Evolutionary conservation across 2,329 filamentous ascomycete genomes (phyloP), one percentile per base, ranked within the genome.

Genomic region (Fusarium secorum): DNA sequence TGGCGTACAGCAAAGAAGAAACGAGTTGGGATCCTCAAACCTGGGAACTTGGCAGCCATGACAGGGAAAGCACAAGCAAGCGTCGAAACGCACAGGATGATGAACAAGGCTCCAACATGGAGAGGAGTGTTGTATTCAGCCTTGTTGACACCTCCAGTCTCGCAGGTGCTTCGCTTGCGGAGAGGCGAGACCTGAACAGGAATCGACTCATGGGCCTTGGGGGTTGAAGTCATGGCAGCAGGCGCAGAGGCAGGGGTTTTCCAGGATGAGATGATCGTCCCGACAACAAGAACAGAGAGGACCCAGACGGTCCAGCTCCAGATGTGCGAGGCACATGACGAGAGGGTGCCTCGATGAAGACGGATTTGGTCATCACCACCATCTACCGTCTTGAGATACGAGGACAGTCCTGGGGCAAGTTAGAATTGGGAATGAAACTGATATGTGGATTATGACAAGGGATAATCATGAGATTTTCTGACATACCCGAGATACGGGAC

Each of bases 1-100:
- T 93, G 91, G 68, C 87, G 85, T 52, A 88, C 85, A 55, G 82
- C 78, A 76, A 89, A 88, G 79, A 89, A 86, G 79, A 89, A 85
- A 51, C 78, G 79, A 24, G 81, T 78, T 3, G 88, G 88, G 54
- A 90, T 88, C 59, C 83, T 85, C 52, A 89, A 77, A 20, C 83
- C 79, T 26, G 86, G 86, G 46, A 88, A 82, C 68, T 82, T 82
- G 57, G 82, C 78, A 35, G 86, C 87, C 46, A 89, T 77, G 55
- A 90, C 81, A 4, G 88, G 88, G 63, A 90, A 87, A 5, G 79
- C 80, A 69, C 82, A 85, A 63, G 85, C 85, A 48, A 85, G 79
- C 24, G 85, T 83, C 53, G 85, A 84, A 18, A 85, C 81, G 72
- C 76, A 76, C 65, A 85, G 79, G 65, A 86, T 82, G 76, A 86